Base-by-base conservation (phyloP, 1,139 yeast genomes). In the Candida sanyaensis region DNA sequence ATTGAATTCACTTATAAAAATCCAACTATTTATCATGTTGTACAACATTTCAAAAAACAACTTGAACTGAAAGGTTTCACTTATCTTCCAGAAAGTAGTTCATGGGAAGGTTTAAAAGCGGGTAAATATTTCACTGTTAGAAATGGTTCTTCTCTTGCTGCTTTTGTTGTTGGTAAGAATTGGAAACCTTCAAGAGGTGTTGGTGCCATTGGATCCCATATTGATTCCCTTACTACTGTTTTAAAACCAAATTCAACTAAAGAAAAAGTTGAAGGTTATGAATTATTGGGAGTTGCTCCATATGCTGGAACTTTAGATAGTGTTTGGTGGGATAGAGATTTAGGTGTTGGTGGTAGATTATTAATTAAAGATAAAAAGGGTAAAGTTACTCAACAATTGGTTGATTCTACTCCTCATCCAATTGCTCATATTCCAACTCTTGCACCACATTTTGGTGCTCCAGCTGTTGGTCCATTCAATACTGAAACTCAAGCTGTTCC, bases 281-380 rank as follows among this genome's bases (percentile, higher is more conserved):
- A 73, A 45, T 56, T 70, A 37, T 63, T 75, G 30, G 79, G 78
- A 1, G 77, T 75, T 12, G 77, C 78, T 1, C 70, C 71, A 1
- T 75, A 75, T 54, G 69, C 74, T 5, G 78, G 78, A 7, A 62
- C 73, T 4, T 63, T 72, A 50, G 64, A 62, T 10, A 58, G 60
- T 23, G 55, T 67, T 2, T 73, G 78, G 77, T 64, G 72, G 59
- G 78, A 74, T 54, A 60, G 80, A 52, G 80, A 75, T 55, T 69
- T 75, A 50, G 80, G 77, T 6, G 56, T 75, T 45, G 80, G 79
- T n/a, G 80, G 80, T 10, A 60, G 73, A 42, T 62, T 75, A 31
- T 59, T 71, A 46, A 64, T 71, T 6, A 63, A 59, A 48, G 60
- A 48, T 41, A 21, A 46, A 2, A 57, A 46, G 44, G 73, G 66